Base-by-base conservation (phyloP, 768 basidiomycete species). In the Suillus paluster region DNA sequence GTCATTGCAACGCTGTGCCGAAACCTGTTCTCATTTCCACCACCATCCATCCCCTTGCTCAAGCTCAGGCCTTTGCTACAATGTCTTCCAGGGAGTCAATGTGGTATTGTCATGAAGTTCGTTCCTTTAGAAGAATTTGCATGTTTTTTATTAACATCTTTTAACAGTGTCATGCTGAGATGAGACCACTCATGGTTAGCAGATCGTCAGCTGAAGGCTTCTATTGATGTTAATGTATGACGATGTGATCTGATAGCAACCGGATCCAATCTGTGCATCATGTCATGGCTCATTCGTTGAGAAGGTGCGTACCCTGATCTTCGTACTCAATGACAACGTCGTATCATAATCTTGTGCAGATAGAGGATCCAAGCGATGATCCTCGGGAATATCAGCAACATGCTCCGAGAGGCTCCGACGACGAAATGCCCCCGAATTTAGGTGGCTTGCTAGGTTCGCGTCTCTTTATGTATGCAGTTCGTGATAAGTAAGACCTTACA, bases 211-310 rank as follows among this genome's bases (percentile, higher is more conserved):
- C 65, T 58, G 57, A 44, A n/a, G n/a, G n/a, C 62, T 57, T 38
- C 54, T 46, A 25, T 46, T 38, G 54, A 55, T 55, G 38, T 27
- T 55, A 38, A 36, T 33, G 34, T 17, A 53, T 53, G 14, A 52
- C 50, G 17, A 38, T 54, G 23, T 23, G 34, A 52, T 27, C 25
- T 34, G 56, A 25, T 70, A 94, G 92, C 83, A 86, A 4, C 92
- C 92, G 44, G 85, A 94, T 77, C 91, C 92, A 14, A 84, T 88
- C 48, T 97, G 94, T 73, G 86, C 93, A 54, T 90, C 88, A 25
- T 97, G 94, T 75, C 81, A 84, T 66, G 83, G 93, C 7, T 82
- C 86, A 21, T 97, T 97, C 68, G 90, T 96, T 3, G 94, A 95
- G 75, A 89, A 84, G 81, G 94, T 88, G 50, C 46, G 12, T 64